These are phyloP conservation scores for Akanthomyces uredinophilus DNA, from an alignment of 2,329 filamentous ascomycete species.

Conservation along the genomic window DNA sequence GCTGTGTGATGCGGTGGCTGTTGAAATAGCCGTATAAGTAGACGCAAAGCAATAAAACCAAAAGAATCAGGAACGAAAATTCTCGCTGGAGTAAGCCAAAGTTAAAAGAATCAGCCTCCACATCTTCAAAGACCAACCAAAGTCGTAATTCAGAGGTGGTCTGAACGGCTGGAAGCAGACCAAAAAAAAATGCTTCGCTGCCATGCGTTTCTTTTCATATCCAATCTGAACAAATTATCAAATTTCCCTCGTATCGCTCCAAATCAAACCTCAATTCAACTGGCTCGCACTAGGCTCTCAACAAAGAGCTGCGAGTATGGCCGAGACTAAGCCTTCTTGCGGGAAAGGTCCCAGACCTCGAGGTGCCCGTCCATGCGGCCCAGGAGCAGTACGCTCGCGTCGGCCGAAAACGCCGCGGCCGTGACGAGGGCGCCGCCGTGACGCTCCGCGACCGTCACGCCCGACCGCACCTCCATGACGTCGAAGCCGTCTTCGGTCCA, in stretches of 20 bases:
- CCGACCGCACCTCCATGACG: slow-evolving; percentile 33
- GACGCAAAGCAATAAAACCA: background rate
- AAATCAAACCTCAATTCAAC: too few species aligned
- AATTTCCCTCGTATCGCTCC: too few species aligned
- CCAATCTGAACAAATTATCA: background rate
- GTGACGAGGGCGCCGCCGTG: slow-evolving; percentile 26
- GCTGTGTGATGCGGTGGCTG: slow-evolving; percentile 1
- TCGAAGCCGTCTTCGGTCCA: slow-evolving; percentile 39
- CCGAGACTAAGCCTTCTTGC: background rate
- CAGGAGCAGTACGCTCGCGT: slow-evolving; percentile 27
- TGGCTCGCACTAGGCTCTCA: too few species aligned
- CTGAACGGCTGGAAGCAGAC: background rate
- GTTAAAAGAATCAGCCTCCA: background rate
- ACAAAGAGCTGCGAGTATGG: too few species aligned
- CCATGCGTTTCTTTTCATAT: background rate
- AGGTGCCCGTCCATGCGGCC: slow-evolving; percentile 31
- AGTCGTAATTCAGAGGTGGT: too few species aligned
- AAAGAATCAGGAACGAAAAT: background rate
- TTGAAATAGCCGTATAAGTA: background rate
- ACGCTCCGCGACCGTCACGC: slow-evolving; percentile 27
- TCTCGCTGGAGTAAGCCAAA: background rate
- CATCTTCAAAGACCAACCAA: background rate
- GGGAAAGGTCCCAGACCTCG: slow-evolving; percentile 28
- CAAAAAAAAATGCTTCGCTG: background rate
- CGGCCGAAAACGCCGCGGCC: slow-evolving; percentile 30